These are phyloP conservation scores for Toxicodendron radicans DNA, from an alignment of 345 rosid genomes.

Conservation along the genomic window DNA sequence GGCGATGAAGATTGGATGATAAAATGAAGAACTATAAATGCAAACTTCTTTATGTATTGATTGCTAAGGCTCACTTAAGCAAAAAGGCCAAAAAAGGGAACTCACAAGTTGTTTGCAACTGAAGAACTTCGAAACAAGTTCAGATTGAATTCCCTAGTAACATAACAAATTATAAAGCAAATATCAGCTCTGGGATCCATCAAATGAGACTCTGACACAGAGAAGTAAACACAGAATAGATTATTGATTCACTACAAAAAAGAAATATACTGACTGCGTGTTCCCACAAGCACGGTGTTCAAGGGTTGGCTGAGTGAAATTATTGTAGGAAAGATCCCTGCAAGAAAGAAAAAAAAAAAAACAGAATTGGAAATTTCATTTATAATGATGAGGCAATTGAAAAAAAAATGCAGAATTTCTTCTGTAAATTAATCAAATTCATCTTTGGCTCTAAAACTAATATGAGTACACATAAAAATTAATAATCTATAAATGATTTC, in stretches of 20 bases:
- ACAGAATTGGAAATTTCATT: neutral
- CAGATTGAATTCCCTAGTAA: conserved; percentile 52
- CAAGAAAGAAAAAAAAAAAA: conserved; percentile 24
- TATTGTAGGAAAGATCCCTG: conserved; percentile 48
- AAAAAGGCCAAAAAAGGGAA: neutral
- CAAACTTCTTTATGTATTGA: neutral
- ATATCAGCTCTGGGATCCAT: conserved; percentile 8
- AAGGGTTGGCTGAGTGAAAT: conserved; percentile 24
- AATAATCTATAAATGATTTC: neutral
- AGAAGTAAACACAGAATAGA: neutral
- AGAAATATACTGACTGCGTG: conserved; percentile 17
- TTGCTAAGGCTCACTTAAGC: neutral
- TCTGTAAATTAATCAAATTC: neutral
- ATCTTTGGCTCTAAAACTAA: neutral
- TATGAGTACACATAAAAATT: neutral
- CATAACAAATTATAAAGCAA: conserved; percentile 17
- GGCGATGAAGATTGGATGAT: neutral
- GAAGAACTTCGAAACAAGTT: conserved; percentile 63
- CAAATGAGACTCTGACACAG: neutral
- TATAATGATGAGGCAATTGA: neutral
- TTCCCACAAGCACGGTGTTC: conserved; percentile 33
- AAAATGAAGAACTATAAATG: neutral
- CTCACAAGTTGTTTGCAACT: conserved; percentile 44
- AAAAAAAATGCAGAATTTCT: neutral
- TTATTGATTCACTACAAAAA: neutral